These are phyloP conservation scores for Naganishia onofrii DNA, from an alignment of 768 basidiomycete genomes.

Conservation along the genomic window DNA sequence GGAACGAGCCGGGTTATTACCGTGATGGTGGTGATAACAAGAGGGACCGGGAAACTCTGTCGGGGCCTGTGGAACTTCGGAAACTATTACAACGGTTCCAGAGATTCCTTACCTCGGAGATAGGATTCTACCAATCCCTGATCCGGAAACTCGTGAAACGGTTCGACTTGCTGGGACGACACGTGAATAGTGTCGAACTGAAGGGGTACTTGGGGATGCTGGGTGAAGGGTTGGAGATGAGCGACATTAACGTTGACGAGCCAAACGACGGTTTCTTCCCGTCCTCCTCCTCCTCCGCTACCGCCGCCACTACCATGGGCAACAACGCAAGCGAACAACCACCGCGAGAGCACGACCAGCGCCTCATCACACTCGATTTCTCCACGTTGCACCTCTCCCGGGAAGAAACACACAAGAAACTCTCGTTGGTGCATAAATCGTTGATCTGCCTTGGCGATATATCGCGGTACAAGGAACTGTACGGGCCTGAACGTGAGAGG, in stretches of 20 bases:
- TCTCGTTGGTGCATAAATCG: slow-evolving; percentile 80
- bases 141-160: slow-evolving; percentile 70
- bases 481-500: slow-evolving; percentile 49
- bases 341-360: slow-evolving; percentile 1
- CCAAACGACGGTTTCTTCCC: not conserved
- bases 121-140: slow-evolving; percentile 84
- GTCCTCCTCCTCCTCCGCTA: not conserved
- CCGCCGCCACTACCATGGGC: no score
- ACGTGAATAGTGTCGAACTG: slow-evolving; percentile 26
- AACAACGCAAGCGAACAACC: slow-evolving; percentile 13
- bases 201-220: slow-evolving; percentile 23
- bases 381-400: slow-evolving; percentile 28
- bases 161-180: slow-evolving; percentile 57
- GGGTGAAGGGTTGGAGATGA: slow-evolving; percentile 13
- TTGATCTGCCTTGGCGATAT: slow-evolving; percentile 91
- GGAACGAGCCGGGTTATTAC: not conserved
- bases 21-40: slow-evolving; percentile 1
- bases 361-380: not conserved
- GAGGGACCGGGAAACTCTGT: slow-evolving; percentile 53
- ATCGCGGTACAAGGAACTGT: slow-evolving; percentile 86
- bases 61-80: slow-evolving; percentile 74
- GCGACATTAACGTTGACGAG: not conserved
- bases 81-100: slow-evolving; percentile 84
- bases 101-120: slow-evolving; percentile 83
- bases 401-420: slow-evolving; percentile 62